These are phyloP conservation scores for Tetrapisispora fleetii DNA, from an alignment of 805 yeast species.

Conservation along the genomic window DNA sequence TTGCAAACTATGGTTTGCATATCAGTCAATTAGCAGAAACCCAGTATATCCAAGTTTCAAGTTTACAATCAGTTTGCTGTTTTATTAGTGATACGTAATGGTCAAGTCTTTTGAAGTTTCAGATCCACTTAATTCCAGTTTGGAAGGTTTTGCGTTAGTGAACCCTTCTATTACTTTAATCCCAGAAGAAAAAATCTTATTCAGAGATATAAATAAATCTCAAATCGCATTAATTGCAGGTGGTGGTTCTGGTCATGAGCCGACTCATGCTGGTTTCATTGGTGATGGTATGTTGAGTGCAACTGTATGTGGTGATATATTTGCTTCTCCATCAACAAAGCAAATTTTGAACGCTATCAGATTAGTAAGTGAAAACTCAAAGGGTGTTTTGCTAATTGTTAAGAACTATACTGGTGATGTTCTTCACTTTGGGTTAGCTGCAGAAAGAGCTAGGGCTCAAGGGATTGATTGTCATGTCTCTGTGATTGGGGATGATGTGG, in stretches of 20 bases:
- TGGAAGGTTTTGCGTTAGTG: slow-evolving; percentile 32
- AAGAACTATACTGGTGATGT: slow-evolving; percentile 95
- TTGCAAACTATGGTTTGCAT: too few species aligned
- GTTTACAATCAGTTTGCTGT: background rate
- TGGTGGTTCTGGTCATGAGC: slow-evolving; percentile 96
- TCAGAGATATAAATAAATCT: slow-evolving; percentile 28
- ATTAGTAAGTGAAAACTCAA: slow-evolving; percentile 26
- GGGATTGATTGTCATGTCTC: slow-evolving; percentile 67
- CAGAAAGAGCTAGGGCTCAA: slow-evolving; percentile 72
- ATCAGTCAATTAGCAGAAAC: too few species aligned
- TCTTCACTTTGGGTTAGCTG: slow-evolving; percentile 84
- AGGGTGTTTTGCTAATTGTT: slow-evolving; percentile 68
- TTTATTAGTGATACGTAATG: background rate
- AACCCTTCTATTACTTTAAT: slow-evolving; percentile 32
- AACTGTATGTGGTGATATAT: slow-evolving; percentile 85
- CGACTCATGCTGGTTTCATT: slow-evolving; percentile 84
- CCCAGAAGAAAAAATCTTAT: slow-evolving; percentile 31
- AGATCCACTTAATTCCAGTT: slow-evolving; percentile 30
- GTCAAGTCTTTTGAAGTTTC: slow-evolving; percentile 33
- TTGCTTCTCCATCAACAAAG: slow-evolving; percentile 90
- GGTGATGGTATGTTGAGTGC: slow-evolving; percentile 76
- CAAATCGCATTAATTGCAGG: slow-evolving; percentile 75
- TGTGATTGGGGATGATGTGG: slow-evolving; percentile 84
- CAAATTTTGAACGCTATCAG: slow-evolving; percentile 65
- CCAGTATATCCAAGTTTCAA: too few species aligned